phyloP scores from a whole-genome alignment of 106 monocot genomes.

The Apostasia ramifera region DNA sequence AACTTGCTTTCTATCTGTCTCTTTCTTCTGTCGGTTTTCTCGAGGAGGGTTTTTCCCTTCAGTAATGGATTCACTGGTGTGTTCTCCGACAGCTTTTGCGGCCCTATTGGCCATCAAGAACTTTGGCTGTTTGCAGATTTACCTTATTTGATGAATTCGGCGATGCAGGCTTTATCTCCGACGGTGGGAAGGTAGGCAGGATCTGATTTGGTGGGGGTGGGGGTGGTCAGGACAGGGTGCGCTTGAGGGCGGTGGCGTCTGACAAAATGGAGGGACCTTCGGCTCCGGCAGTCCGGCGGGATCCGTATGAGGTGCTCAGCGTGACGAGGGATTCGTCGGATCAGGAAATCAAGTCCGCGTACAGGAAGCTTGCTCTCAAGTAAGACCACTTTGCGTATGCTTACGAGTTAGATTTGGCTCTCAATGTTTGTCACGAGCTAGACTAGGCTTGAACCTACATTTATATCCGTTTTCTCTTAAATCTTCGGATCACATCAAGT shows the following conservation, averaged over 20 bases:
- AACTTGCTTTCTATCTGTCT: not conserved
- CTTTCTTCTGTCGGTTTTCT: not conserved
- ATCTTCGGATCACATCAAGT: too few relatives aligned
- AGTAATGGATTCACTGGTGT: not conserved
- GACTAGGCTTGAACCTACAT: too few relatives aligned
- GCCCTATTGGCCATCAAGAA: not conserved
- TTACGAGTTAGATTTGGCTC: too few relatives aligned
- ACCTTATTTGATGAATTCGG: not conserved
- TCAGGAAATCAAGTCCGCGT: constrained; percentile 78
- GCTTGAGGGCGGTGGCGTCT: constrained; percentile 23
- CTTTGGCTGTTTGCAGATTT: not conserved
- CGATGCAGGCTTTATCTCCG: not conserved
- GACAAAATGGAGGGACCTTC: constrained; percentile 54
- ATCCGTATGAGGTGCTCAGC: constrained; percentile 68
- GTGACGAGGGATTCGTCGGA: constrained; percentile 64
- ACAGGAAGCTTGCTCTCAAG: constrained; percentile 83
- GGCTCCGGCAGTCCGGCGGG: constrained; percentile 46
- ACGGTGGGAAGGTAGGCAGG: not conserved
- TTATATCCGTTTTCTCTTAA: too few relatives aligned
- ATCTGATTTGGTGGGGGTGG: not conserved
- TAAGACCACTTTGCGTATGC: not conserved
- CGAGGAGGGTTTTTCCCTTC: not conserved
- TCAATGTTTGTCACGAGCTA: too few relatives aligned
- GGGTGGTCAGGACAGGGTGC: not conserved
- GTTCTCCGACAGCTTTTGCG: not conserved